Percentiles rank a stretch among this genome's conserved stretches.
Conservation (phyloP, 371 early-diverging fungal species). For the Polyrhizophydium stewartii region DNA sequence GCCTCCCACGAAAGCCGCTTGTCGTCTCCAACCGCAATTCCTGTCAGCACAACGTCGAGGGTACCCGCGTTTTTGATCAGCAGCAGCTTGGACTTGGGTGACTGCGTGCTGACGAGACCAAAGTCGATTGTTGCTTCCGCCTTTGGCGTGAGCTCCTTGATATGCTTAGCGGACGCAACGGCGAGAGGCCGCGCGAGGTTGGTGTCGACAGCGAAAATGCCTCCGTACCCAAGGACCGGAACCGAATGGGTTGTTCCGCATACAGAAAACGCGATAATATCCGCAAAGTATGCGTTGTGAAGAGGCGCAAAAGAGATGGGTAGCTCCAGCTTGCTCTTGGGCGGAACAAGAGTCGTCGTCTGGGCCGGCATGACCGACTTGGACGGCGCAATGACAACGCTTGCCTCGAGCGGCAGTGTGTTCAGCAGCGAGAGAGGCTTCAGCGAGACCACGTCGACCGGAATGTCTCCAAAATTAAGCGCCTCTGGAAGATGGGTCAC, state of each 20-base stretch:
- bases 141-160: neutral
- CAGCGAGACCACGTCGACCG: constrained; percentile 11
- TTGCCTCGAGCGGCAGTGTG: constrained; percentile 22
- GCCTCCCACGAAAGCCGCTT: constrained; percentile 33
- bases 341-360: constrained; percentile 1
- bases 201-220: constrained; percentile 19
- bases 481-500: constrained; percentile 18
- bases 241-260: constrained; percentile 10
- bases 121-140: constrained; percentile 20
- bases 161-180: neutral
- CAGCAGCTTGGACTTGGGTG: constrained; percentile 23
- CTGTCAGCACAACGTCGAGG: constrained; percentile 31
- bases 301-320: constrained; percentile 18
- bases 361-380: constrained; percentile 14
- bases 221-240: constrained; percentile 28
- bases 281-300: constrained; percentile 14
- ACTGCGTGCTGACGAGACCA: constrained; percentile 24
- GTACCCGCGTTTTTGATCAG: constrained; percentile 34
- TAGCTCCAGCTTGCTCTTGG: constrained; percentile 10
- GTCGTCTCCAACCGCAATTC: constrained; percentile 27
- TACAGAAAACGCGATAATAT: constrained; percentile 12
- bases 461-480: constrained; percentile 38
- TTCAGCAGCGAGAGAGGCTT: constrained; percentile 20
- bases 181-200: constrained; percentile 26
- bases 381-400: constrained; percentile 1